Evolutionary conservation across 1,139 yeast species (phyloP).

Genomic region (Pichia norvegensis): DNA sequence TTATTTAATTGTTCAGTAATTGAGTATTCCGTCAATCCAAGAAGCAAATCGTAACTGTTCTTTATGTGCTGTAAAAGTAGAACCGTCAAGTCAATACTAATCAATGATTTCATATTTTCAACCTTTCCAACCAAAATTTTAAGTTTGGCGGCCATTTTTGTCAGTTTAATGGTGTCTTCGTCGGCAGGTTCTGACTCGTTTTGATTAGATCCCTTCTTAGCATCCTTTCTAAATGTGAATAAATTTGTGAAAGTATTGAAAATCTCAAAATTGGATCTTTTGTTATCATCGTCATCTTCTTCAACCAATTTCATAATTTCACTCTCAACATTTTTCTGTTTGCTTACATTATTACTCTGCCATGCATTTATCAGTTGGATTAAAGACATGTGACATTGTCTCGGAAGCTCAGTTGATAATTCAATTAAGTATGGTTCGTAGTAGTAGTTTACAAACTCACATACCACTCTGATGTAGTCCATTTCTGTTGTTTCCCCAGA

Average conservation of each 20-base stretch:
- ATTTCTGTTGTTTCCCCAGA: conserved; percentile 13
- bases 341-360: conserved; percentile 21
- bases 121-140: conserved; percentile 39
- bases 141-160: conserved; percentile 44
- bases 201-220: conserved; percentile 25
- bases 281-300: conserved; percentile 18
- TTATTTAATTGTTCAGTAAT: conserved; percentile 24
- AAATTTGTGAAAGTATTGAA: conserved; percentile 50
- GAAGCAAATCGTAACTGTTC: conserved; percentile 31
- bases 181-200: background rate
- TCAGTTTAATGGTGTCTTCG: conserved; percentile 19
- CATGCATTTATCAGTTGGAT: conserved; percentile 22
- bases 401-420: conserved; percentile 27
- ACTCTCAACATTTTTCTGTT: conserved; percentile 22
- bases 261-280: conserved; percentile 23
- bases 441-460: conserved; percentile 28
- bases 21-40: conserved; percentile 28
- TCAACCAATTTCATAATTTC: conserved; percentile 27
- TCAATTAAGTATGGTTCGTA: conserved; percentile 28
- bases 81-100: conserved; percentile 40
- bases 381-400: conserved; percentile 25
- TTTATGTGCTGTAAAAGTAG: conserved; percentile 37
- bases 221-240: conserved; percentile 32
- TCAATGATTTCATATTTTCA: conserved; percentile 36
- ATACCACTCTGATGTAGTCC: conserved; percentile 24